These are phyloP conservation scores for Zymoseptoria crescenta DNA, from an alignment of 2,329 filamentous ascomycete genomes.

Conservation along the genomic window DNA sequence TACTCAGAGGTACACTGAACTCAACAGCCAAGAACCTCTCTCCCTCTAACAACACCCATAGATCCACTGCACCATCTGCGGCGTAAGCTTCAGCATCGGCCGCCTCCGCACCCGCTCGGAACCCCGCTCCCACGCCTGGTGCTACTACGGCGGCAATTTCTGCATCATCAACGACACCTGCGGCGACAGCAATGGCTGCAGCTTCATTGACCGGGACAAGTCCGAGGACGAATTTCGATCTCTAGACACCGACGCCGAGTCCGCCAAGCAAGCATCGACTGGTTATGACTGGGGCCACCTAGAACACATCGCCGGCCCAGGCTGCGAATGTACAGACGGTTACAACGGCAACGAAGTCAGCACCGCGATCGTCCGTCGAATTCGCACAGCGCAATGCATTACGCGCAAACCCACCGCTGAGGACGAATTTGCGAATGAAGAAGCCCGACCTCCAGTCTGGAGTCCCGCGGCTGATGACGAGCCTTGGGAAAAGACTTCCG, in stretches of 20 bases:
- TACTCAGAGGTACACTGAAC: neutral
- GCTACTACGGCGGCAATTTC: neutral
- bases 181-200: neutral
- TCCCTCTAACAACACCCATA: neutral
- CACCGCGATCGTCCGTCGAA: constrained; percentile 8
- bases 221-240: neutral
- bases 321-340: constrained; percentile 1
- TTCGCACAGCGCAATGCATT: constrained; percentile 7
- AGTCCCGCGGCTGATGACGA: constrained; percentile 1
- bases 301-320: constrained; percentile 14
- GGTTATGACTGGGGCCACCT: too few species aligned
- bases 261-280: neutral
- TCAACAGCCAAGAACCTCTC: neutral
- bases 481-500: neutral
- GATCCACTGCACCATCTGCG: constrained; percentile 8
- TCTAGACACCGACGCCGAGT: neutral
- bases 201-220: neutral
- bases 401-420: constrained; percentile 4
- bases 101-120: constrained; percentile 3
- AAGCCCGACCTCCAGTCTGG: neutral
- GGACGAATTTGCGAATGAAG: constrained; percentile 4
- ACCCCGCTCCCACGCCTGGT: constrained; percentile 4
- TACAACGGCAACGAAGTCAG: constrained; percentile 11
- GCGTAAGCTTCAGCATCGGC: constrained; percentile 8
- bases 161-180: neutral